Conservation (phyloP, 1,139 yeast genomes). For the Blastobotrys elegans region DNA sequence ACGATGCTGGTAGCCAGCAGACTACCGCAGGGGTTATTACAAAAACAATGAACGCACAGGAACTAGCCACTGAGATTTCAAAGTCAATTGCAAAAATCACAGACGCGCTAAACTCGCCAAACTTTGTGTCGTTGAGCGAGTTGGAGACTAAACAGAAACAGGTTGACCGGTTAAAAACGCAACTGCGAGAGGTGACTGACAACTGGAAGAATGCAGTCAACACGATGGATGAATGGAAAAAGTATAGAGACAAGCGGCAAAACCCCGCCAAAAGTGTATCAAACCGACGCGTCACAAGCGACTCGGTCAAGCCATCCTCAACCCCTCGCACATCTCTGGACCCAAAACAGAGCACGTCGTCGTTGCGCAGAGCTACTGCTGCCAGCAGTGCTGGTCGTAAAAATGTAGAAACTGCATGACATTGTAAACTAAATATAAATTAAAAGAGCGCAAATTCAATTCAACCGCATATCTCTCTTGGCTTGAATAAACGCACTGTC, state of each 20-base stretch:
- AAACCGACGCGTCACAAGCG: too few species aligned
- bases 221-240: constrained; percentile 32
- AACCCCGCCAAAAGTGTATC: neutral
- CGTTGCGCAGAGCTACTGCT: neutral
- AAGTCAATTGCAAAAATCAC: constrained; percentile 19
- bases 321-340: neutral
- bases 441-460: neutral
- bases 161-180: constrained; percentile 20
- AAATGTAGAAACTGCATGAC: neutral
- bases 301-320: too few species aligned
- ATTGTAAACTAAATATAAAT: neutral
- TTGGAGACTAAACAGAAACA: constrained; percentile 22
- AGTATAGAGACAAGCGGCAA: constrained; percentile 18
- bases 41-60: constrained; percentile 19
- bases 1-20: neutral
- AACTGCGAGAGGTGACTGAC: constrained; percentile 25
- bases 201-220: constrained; percentile 29
- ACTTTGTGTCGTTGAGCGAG: constrained; percentile 25
- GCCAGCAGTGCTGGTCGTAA: neutral
- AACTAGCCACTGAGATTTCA: constrained; percentile 20
- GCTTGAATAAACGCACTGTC: neutral
- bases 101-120: constrained; percentile 23
- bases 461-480: neutral
- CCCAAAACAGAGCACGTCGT: neutral
- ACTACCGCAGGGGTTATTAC: constrained; percentile 15